Conservation (phyloP, 1,284 basidiomycete species). For the Trametes versicolor region DNA sequence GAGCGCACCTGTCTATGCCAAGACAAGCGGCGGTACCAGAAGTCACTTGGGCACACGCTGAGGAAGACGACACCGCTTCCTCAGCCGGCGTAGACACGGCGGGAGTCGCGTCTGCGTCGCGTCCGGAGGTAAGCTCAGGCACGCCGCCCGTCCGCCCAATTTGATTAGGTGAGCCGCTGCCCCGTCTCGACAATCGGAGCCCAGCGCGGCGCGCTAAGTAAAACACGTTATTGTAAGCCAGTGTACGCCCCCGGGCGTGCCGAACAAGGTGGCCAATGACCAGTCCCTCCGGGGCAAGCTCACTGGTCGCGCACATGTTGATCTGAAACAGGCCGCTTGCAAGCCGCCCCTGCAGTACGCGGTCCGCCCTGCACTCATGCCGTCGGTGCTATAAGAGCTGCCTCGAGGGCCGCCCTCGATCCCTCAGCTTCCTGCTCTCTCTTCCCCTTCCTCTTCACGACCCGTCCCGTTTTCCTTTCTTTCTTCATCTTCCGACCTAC, state of each 20-base stretch:
- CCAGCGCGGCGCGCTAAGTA: background rate
- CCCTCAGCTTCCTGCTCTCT: constrained; percentile 25
- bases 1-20: too few species aligned
- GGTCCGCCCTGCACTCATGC: background rate
- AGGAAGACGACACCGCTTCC: background rate
- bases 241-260: background rate
- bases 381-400: constrained; percentile 16
- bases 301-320: constrained; percentile 4
- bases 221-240: background rate
- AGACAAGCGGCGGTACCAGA: too few species aligned
- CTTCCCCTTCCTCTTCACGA: constrained; percentile 8
- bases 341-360: background rate
- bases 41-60: too few species aligned
- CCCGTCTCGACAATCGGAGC: background rate
- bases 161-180: constrained; percentile 9
- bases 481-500: background rate
- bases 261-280: background rate
- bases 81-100: background rate
- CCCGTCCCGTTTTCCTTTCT: constrained; percentile 3
- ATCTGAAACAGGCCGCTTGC: constrained; percentile 14
- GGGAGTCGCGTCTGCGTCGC: background rate
- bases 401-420: too few species aligned
- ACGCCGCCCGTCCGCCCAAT: constrained; percentile 4
- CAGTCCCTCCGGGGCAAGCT: constrained; percentile 7
- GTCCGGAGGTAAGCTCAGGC: background rate